Evolutionary conservation across 768 basidiomycete species (phyloP).

Genomic region (Podaxis carcinomalis): DNA sequence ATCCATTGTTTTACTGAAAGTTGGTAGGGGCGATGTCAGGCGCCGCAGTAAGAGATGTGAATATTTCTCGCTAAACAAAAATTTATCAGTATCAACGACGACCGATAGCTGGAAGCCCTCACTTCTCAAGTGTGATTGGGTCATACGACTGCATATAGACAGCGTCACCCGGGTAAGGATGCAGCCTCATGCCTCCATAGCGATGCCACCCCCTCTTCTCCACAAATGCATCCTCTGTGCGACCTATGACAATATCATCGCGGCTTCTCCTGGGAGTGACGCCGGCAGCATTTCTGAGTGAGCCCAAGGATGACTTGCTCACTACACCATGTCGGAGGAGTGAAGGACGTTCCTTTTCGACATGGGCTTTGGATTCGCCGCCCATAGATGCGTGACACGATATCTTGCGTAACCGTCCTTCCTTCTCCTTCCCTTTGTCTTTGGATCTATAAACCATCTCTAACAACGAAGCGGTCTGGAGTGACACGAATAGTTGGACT

Average conservation of each 20-base stretch:
- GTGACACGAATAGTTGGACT: background rate
- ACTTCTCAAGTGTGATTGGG: constrained; percentile 55
- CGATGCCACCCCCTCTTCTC: constrained; percentile 34
- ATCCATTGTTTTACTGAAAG: constrained; percentile 51
- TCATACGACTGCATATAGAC: constrained; percentile 71
- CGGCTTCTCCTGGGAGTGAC: constrained; percentile 4
- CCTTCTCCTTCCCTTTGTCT: constrained; percentile 26
- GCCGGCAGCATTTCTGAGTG: background rate
- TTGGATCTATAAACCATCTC: constrained; percentile 34
- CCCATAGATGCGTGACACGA: constrained; percentile 14
- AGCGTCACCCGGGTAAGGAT: constrained; percentile 46
- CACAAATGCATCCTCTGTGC: constrained; percentile 18
- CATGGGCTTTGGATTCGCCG: constrained; percentile 17
- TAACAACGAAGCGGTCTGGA: constrained; percentile 3
- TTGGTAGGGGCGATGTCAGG: constrained; percentile 53
- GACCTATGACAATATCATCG: constrained; percentile 18
- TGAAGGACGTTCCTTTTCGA: background rate
- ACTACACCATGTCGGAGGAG: background rate
- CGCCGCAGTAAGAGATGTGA: constrained; percentile 50
- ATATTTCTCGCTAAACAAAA: constrained; percentile 52
- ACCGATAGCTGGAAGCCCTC: constrained; percentile 19
- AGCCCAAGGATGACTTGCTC: background rate
- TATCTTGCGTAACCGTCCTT: background rate
- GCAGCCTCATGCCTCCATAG: constrained; percentile 45
- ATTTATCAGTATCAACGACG: constrained; percentile 1